A percentile compares a stretch with the other conserved stretches of the same genome.
Evolutionary conservation across 768 basidiomycete species (phyloP).

Genomic region (Piloderma croceum): DNA sequence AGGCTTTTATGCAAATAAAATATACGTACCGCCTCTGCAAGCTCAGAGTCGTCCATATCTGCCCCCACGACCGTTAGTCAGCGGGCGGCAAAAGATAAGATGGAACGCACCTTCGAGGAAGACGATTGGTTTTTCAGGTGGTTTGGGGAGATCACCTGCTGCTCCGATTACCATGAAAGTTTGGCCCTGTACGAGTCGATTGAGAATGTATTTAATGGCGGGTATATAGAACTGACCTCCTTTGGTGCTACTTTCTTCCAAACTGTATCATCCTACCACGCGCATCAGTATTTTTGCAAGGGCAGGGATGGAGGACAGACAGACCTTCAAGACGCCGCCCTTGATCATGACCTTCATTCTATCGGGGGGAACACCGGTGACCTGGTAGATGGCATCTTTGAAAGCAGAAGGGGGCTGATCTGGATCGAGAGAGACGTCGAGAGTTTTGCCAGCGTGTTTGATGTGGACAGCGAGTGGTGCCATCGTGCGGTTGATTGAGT

Average conservation of each 20-base stretch:
- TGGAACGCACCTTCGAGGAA: conserved; percentile 73
- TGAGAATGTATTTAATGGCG: conserved; percentile 4
- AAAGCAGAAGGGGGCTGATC: conserved; percentile 65
- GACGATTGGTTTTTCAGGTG: conserved; percentile 70
- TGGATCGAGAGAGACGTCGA: conserved; percentile 67
- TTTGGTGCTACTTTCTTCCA: conserved; percentile 84
- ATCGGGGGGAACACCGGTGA: conserved; percentile 83
- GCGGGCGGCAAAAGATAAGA: background rate
- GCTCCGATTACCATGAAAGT: conserved; percentile 92
- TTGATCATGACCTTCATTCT: conserved; percentile 98
- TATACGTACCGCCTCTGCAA: conserved; percentile 69
- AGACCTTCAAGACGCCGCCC: conserved; percentile 82
- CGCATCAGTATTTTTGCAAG: no score
- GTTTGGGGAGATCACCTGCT: conserved; percentile 86
- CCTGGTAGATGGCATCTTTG: conserved; percentile 76
- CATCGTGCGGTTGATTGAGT: no score
- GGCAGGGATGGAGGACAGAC: no score
- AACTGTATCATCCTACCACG: conserved; percentile 82
- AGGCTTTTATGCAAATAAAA: conserved; percentile 1
- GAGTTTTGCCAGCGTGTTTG: conserved; percentile 84
- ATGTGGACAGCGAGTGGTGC: conserved; percentile 71
- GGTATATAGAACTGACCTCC: conserved; percentile 44
- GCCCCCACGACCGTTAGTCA: conserved; percentile 15
- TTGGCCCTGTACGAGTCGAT: conserved; percentile 55
- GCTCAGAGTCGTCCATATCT: conserved; percentile 82